Base-by-base conservation (phyloP, 164 flowering plant species). In the Platanus orientalis region DNA sequence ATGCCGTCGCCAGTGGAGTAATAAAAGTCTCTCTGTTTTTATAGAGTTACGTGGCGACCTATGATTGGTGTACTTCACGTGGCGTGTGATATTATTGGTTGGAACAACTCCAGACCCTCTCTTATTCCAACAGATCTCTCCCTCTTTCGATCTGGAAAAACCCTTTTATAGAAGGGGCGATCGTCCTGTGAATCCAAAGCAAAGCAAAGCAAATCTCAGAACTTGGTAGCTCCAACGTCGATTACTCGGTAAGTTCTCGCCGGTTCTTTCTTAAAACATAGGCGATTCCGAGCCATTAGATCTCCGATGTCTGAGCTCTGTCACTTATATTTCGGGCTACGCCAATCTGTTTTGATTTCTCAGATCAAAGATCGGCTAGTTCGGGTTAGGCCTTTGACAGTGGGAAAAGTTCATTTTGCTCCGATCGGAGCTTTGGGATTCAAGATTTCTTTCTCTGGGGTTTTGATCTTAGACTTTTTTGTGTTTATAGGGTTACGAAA, bases 51-150 rank as follows among this genome's bases (percentile, higher is more conserved):
- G 81, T 76, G 87, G 67, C 80, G n/a, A 1, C 0, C 0, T 19
- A 0, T 49, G 1, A 80, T 77, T 83, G 81, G 87, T 1, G 13
- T 0, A 12, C 1, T 19, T 60, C 61, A 71, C 87, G 87, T 85
- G 86, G 74, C 72, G 17, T 5, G 50, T 3, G 27, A 61, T 67
- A 2, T 68, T 26, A 85, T 85, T 85, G 90, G 90, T 54, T 25
- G 65, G 66, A 69, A 74, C 81, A 81, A 29, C 64, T 50, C 78
- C 70, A 74, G 13, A 58, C 54, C 47, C 30, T 27, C 45, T 32
- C 17, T 40, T 19, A 1, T 36, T 36, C 42, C 42, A 36, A 36
- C 42, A 14, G 42, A 3, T 7, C 42, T 36, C 42, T 14, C 12
- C 10, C 5, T 7, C 42, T 1, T 36, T 14, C 9, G 39, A 36